Conservation (phyloP, 768 basidiomycete genomes). For the Ramaria sp. region DNA sequence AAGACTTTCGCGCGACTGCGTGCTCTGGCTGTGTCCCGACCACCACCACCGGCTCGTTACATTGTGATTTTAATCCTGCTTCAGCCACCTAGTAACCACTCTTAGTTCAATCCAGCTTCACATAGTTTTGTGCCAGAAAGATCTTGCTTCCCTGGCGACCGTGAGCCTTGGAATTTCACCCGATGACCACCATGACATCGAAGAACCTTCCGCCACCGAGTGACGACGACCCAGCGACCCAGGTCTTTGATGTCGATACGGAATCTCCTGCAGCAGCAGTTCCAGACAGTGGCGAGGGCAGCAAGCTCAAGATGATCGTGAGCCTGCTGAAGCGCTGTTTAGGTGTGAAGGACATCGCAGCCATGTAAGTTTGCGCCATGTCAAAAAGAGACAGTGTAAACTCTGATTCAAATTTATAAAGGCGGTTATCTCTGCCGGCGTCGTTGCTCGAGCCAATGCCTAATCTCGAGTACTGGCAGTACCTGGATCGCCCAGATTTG, state of each 20-base stretch:
- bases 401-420: conserved; percentile 20
- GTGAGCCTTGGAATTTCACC: not conserved
- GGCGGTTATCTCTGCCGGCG: conserved; percentile 87
- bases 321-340: conserved; percentile 84
- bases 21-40: too few relatives aligned
- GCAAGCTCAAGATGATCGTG: conserved; percentile 90
- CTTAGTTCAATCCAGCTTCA: too few relatives aligned
- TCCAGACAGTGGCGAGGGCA: conserved; percentile 70
- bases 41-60: too few relatives aligned
- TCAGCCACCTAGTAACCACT: too few relatives aligned
- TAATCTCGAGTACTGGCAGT: conserved; percentile 95
- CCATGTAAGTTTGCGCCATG: conserved; percentile 51
- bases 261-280: conserved; percentile 54
- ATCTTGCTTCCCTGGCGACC: too few relatives aligned
- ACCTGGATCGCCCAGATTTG: conserved; percentile 82
- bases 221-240: conserved; percentile 30
- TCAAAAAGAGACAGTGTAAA: conserved; percentile 1
- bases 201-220: not conserved
- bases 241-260: conserved; percentile 18
- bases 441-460: conserved; percentile 90
- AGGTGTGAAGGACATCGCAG: conserved; percentile 90
- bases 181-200: conserved; percentile 1
- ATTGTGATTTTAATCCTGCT: too few relatives aligned
- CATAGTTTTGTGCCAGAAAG: too few relatives aligned
- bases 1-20: too few relatives aligned